These are phyloP conservation scores for Rhizophlyctis rosea DNA, from an alignment of 192 early-diverging fungal genomes.

Conservation along the genomic window DNA sequence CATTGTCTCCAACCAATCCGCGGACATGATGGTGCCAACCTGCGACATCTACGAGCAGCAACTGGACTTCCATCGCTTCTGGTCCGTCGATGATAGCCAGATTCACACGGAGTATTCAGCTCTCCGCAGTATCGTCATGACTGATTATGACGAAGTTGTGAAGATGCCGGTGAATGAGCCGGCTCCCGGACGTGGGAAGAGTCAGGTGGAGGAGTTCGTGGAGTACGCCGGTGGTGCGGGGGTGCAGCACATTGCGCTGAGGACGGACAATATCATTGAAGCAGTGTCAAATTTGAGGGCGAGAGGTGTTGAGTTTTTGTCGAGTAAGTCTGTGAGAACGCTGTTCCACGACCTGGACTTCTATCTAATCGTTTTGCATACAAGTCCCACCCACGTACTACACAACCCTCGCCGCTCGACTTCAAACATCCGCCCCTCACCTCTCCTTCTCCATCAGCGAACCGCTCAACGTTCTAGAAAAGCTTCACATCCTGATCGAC, in stretches of 20 bases:
- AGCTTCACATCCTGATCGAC: conserved; percentile 89
- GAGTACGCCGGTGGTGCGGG: conserved; percentile 72
- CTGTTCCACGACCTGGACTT: background rate
- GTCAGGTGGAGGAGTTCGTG: conserved; percentile 92
- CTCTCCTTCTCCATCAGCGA: no score
- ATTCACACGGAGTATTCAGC: conserved; percentile 95
- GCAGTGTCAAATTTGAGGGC: conserved; percentile 76
- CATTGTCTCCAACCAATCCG: conserved; percentile 94
- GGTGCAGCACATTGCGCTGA: conserved; percentile 86
- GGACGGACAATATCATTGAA: conserved; percentile 82
- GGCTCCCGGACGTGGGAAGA: conserved; percentile 87
- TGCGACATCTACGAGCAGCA: conserved; percentile 85
- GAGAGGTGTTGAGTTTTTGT: conserved; percentile 87
- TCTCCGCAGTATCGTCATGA: conserved; percentile 93
- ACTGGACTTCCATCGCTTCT: conserved; percentile 98
- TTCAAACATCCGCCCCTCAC: conserved; percentile 66
- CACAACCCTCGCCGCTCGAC: conserved; percentile 71
- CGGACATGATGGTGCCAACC: conserved; percentile 79
- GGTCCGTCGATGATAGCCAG: conserved; percentile 96
- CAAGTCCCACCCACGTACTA: conserved; percentile 84
- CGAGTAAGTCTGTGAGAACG: conserved; percentile 26
- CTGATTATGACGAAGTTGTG: conserved; percentile 82
- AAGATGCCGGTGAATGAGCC: conserved; percentile 99
- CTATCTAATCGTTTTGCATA: background rate
- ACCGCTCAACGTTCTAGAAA: conserved; percentile 76